Percentiles rank a stretch among this genome's conserved stretches.
phyloP scores from a whole-genome alignment of 2,329 filamentous ascomycete genomes.

The Trichoderma endophyticum region DNA sequence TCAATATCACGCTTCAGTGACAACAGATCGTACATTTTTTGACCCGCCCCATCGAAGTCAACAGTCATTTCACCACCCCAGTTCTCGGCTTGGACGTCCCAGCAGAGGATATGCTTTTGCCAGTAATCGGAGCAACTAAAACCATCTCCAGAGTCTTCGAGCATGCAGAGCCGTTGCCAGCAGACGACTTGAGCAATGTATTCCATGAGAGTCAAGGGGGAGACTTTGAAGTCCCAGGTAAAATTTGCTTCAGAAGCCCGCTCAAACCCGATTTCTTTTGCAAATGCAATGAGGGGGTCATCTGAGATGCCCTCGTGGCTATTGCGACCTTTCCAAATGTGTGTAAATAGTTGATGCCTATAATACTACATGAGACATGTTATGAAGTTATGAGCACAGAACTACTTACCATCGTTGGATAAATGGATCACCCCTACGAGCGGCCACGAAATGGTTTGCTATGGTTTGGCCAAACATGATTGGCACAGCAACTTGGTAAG shows the following conservation, averaged over 20 bases:
- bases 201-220: slow-evolving; percentile 30
- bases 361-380: neutral
- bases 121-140: slow-evolving; percentile 35
- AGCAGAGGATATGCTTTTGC: slow-evolving; percentile 29
- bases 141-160: slow-evolving; percentile 32
- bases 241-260: slow-evolving; percentile 24
- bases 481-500: slow-evolving; percentile 29
- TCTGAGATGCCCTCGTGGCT: slow-evolving; percentile 31
- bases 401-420: slow-evolving; percentile 38
- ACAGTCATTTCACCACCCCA: slow-evolving; percentile 16
- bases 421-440: slow-evolving; percentile 40
- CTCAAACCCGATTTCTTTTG: slow-evolving; percentile 25
- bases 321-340: slow-evolving; percentile 37
- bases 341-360: slow-evolving; percentile 38
- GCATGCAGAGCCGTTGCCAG: slow-evolving; percentile 33
- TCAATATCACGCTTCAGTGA: neutral
- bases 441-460: slow-evolving; percentile 33
- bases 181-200: slow-evolving; percentile 32
- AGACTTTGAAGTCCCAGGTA: slow-evolving; percentile 31
- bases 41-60: neutral
- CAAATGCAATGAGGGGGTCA: slow-evolving; percentile 27
- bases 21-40: neutral
- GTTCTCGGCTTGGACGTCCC: slow-evolving; percentile 20
- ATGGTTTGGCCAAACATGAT: neutral
- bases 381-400: neutral